Evolutionary conservation across 2,329 filamentous ascomycete genomes (phyloP).

Genomic region (Aspergillus clavatus): DNA sequence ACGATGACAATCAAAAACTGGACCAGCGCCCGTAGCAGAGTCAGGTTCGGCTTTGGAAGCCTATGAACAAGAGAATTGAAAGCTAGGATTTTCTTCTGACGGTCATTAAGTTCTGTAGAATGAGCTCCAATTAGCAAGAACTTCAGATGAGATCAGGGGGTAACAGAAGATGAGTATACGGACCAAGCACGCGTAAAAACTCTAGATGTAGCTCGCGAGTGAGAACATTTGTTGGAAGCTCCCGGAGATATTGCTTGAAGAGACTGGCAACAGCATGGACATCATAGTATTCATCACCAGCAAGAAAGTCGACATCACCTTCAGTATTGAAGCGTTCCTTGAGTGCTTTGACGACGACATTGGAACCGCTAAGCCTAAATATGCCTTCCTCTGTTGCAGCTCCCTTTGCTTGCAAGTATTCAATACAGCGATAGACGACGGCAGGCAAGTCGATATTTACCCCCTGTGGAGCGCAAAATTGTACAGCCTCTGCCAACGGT

Average conservation of each 20-base stretch:
- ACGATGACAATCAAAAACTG: slow-evolving; percentile 89
- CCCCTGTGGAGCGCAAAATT: slow-evolving; percentile 67
- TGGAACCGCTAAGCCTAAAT: slow-evolving; percentile 94
- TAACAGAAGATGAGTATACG: slow-evolving; percentile 17
- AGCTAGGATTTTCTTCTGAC: slow-evolving; percentile 68
- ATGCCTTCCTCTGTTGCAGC: slow-evolving; percentile 88
- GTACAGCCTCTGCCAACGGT: slow-evolving; percentile 77
- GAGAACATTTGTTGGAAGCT: slow-evolving; percentile 84
- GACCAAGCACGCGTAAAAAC: slow-evolving; percentile 72
- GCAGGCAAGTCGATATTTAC: slow-evolving; percentile 74
- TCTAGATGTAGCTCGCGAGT: slow-evolving; percentile 86
- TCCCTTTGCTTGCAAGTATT: slow-evolving; percentile 80
- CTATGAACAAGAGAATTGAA: slow-evolving; percentile 74
- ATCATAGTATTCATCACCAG: slow-evolving; percentile 77
- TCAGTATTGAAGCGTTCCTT: slow-evolving; percentile 91
- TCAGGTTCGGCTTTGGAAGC: slow-evolving; percentile 74
- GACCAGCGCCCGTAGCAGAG: slow-evolving; percentile 77
- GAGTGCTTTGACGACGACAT: slow-evolving; percentile 84
- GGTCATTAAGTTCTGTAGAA: slow-evolving; percentile 70
- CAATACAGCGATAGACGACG: slow-evolving; percentile 91
- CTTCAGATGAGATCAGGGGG: background rate
- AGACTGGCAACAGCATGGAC: slow-evolving; percentile 93
- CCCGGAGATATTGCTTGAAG: slow-evolving; percentile 87
- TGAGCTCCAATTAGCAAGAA: too few species aligned
- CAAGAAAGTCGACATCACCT: slow-evolving; percentile 81